Conservation (phyloP, 768 basidiomycete genomes). For the Omphalotus guepiniiformis region DNA sequence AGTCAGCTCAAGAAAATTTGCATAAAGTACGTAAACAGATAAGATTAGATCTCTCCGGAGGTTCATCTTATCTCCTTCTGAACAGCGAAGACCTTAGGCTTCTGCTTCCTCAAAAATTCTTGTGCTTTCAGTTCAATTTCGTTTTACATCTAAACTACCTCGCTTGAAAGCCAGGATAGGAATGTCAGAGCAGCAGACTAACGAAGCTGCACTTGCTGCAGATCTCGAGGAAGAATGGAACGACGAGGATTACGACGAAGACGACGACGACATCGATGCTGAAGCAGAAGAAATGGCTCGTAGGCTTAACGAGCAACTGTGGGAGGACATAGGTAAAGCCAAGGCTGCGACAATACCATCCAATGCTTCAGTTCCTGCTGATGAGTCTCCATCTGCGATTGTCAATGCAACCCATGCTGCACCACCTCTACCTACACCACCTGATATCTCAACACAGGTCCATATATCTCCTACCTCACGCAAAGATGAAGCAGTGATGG, state of each 20-base stretch:
- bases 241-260: constrained; percentile 55
- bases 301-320: constrained; percentile 69
- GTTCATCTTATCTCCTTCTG: too few species aligned
- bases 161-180: too few species aligned
- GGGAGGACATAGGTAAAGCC: constrained; percentile 70
- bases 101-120: too few species aligned
- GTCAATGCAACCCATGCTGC: constrained; percentile 20
- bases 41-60: too few species aligned
- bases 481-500: constrained; percentile 56
- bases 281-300: constrained; percentile 74
- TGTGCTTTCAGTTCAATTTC: too few species aligned
- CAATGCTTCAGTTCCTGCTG: not conserved
- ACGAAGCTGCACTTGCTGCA: too few species aligned
- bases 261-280: constrained; percentile 50
- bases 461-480: constrained; percentile 21
- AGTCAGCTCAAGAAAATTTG: too few species aligned
- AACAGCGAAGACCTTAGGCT: too few species aligned
- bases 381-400: not conserved
- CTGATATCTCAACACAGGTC: constrained; percentile 3
- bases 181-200: too few species aligned
- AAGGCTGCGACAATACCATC: constrained; percentile 32
- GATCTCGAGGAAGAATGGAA: constrained; percentile 29
- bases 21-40: too few species aligned
- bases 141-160: too few species aligned
- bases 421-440: constrained; percentile 6